Evolutionary conservation across 805 yeast genomes (phyloP), one percentile per base, ranked within the genome.

Genomic region (Ogataea paraovalis): DNA sequence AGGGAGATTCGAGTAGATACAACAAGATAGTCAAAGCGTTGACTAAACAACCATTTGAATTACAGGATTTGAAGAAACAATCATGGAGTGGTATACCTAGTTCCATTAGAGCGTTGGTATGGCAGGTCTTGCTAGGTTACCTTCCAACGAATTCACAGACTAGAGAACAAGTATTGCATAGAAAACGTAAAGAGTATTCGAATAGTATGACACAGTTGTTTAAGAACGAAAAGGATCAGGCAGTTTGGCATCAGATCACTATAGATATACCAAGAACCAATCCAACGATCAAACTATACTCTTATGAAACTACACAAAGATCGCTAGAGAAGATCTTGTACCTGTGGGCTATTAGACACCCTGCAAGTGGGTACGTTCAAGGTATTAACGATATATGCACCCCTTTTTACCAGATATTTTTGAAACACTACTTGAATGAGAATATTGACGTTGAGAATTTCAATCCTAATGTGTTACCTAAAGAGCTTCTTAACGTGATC

Each of bases 321-420:
- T 80, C 95, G 14, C 70, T 92, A 49, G 90, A 91, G 57, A 80
- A 85, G 55, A 82, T 94, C 9, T 69, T 92, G 45, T 92, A 90
- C 60, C 71, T 92, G 30, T 92, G 99, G 99, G 95, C 98, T 0
- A 82, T 92, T 22, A 76, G 98, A 55, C 98, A 94, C 63, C 98
- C 99, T 1, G 97, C 98, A 6, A 83, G 94, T 61, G 99, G 99
- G 14, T 92, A 92, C 65, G 99, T 92, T 19, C 99, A 92, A 70
- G 99, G 99, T 23, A 92, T 92, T 44, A 92, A 92, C 65, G 99
- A 92, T 68, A 73, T 92, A 43, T 88, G 83, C 14, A 92, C 97
- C 1, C 98, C 99, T 3, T 88, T 94, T 62, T 90, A 78, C 66
- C 96, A 92, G 66, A 83, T 90, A 0, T 92, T 92, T 59, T 65